Conservation (phyloP, 208 protist species). For the Leishmania guyanensis region DNA sequence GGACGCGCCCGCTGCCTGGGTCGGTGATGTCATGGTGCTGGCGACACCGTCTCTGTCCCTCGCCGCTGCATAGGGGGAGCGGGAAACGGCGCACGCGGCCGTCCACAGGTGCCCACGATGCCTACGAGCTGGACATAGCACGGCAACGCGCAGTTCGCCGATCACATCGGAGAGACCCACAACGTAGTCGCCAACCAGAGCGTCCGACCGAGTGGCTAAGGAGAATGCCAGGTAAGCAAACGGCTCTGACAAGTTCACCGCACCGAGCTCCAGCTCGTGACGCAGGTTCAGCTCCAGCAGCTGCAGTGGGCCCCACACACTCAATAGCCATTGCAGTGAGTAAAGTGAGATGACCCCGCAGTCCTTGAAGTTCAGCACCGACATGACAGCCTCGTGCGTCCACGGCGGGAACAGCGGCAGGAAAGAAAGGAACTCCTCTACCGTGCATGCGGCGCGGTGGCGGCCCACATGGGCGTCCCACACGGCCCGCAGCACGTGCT, state of each 20-base stretch:
- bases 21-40: background rate
- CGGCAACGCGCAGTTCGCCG: conserved; percentile 62
- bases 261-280: conserved; percentile 54
- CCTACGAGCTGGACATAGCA: conserved; percentile 35
- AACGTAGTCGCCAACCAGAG: conserved; percentile 74
- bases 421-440: conserved; percentile 51
- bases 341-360: conserved; percentile 84
- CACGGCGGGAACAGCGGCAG: conserved; percentile 63
- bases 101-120: conserved; percentile 19
- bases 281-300: conserved; percentile 75
- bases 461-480: conserved; percentile 69
- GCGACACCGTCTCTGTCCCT: background rate
- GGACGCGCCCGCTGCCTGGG: background rate
- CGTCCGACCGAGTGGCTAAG: conserved; percentile 54
- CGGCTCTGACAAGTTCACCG: conserved; percentile 58
- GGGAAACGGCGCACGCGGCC: conserved; percentile 3
- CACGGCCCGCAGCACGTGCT: conserved; percentile 49
- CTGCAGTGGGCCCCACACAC: conserved; percentile 83
- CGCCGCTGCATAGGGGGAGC: background rate
- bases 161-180: conserved; percentile 57
- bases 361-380: conserved; percentile 65
- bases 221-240: conserved; percentile 52
- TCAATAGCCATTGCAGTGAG: conserved; percentile 70
- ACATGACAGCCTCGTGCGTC: conserved; percentile 48
- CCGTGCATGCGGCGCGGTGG: conserved; percentile 54